Evolutionary conservation across 2,329 filamentous ascomycete genomes (phyloP).

Genomic region (Fusarium fujikuroi): DNA sequence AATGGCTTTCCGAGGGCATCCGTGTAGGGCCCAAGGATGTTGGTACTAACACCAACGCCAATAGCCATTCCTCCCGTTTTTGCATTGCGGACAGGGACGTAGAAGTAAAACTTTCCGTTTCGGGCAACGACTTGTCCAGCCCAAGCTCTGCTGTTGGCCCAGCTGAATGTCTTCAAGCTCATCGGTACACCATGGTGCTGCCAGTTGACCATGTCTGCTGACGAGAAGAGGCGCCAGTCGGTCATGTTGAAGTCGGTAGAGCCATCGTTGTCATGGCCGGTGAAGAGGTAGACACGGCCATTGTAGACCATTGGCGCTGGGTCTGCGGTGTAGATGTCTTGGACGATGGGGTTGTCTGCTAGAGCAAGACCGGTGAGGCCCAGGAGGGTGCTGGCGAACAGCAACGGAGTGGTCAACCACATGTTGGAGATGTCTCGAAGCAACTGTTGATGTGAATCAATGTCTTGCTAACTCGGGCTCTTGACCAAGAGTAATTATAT

Average conservation of each 20-base stretch:
- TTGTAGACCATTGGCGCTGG: conserved; percentile 53
- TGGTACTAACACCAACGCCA: conserved; percentile 51
- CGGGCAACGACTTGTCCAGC: conserved; percentile 50
- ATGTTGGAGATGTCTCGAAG: not conserved
- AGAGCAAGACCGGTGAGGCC: not conserved
- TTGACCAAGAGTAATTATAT: not conserved
- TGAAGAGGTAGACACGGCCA: conserved; percentile 51
- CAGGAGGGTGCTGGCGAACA: not conserved
- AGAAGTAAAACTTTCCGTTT: conserved; percentile 52
- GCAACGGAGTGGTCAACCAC: not conserved
- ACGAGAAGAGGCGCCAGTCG: conserved; percentile 51
- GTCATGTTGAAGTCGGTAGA: conserved; percentile 51
- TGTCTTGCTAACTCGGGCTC: not conserved
- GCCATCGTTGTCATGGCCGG: conserved; percentile 49
- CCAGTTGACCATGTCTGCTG: conserved; percentile 47
- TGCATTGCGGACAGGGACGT: conserved; percentile 48
- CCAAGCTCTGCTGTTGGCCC: conserved; percentile 51
- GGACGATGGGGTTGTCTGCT: conserved; percentile 12
- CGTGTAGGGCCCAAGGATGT: conserved; percentile 49
- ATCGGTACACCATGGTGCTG: conserved; percentile 47
- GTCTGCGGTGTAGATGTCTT: conserved; percentile 52
- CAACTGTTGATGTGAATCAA: fast-evolving
- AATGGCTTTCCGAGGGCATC: conserved; percentile 50
- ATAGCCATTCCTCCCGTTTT: conserved; percentile 50
- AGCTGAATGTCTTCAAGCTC: conserved; percentile 47